Percentiles rank a stretch among this genome's conserved stretches.
Evolutionary conservation across 2,329 filamentous ascomycete genomes (phyloP).

Genomic region (Nothophoma quercina): DNA sequence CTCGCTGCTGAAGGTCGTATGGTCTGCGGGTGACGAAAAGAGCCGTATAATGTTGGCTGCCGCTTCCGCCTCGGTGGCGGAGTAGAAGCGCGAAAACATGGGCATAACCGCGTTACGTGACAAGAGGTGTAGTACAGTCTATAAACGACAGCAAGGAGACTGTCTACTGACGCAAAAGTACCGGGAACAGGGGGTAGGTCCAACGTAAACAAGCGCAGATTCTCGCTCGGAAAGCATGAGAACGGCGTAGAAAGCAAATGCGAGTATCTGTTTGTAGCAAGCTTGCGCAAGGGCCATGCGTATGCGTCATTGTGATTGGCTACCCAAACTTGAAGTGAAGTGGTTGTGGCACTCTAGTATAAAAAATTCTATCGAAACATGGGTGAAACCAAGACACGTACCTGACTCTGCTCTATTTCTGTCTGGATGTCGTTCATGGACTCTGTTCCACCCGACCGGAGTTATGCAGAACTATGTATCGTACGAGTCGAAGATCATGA

Average conservation of each 20-base stretch:
- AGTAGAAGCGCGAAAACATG: conserved; percentile 7
- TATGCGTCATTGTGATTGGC: background rate
- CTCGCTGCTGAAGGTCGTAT: background rate
- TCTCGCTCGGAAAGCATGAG: background rate
- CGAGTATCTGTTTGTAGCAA: background rate
- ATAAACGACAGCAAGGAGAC: no score
- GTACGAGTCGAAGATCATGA: background rate
- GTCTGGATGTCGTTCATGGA: background rate
- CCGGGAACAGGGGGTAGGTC: background rate
- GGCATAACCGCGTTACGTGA: background rate
- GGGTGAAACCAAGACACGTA: background rate
- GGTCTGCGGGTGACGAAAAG: background rate
- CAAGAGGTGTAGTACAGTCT: background rate
- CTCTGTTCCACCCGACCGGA: no score
- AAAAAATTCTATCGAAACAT: no score
- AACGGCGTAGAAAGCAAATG: background rate
- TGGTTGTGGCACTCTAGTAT: no score
- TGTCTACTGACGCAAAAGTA: background rate
- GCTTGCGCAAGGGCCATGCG: background rate
- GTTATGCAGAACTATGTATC: no score
- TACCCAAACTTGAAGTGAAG: background rate
- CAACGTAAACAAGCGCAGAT: background rate
- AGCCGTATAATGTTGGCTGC: background rate
- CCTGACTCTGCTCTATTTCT: background rate
- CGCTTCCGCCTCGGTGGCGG: conserved; percentile 8